Base-by-base conservation (phyloP, 2,329 filamentous ascomycete species). In the Clonostachys rosea region DNA sequence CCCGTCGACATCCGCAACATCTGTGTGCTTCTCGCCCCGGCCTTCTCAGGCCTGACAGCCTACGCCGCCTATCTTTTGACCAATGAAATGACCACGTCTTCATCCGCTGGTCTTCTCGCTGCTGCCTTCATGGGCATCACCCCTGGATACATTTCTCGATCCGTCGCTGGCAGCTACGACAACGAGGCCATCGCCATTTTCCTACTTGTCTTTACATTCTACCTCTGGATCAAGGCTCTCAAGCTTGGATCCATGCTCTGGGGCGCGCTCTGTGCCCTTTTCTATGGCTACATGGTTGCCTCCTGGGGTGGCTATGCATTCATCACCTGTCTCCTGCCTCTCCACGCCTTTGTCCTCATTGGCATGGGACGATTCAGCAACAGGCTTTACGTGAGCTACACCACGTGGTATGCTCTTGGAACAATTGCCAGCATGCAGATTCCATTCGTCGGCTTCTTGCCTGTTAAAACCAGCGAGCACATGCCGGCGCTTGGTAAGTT, bases 131-230 rank as follows among this genome's bases (percentile, higher is more conserved):
- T 99, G 91, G 94, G 94, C 51, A 99, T 99, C 63, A 81, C 91
- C 13, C 94, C 94, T 17, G 94, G 94, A 54, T 99, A 99, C 68
- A 99, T 99, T 67, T 97, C 92, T 55, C 83, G 94, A 68, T 97
- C 92, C 48, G 94, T 99, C 52, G 94, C 94, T 52, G 94, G 94
- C 63, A 96, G 91, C 68, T 99, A 99, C 74, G 94, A 99, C 70
- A 97, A 99, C 75, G 94, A 99, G 74, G 94, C 94, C 56, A 99
- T 99, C 74, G 91, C 94, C 61, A 99, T 99, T 66, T 99, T 99
- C 78, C 77, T 99, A 58, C 81, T 99, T 34, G 94, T 99, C 55
- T 96, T 96, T 68, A 99, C 94, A 65, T 99, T 99, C 72, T 99
- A 85, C 72, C 82, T 99, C 46, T 99, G 94, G 94, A 96, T 99